Base-by-base conservation (phyloP, 257 asterid genomes). In the Solanum tarapatanum region DNA sequence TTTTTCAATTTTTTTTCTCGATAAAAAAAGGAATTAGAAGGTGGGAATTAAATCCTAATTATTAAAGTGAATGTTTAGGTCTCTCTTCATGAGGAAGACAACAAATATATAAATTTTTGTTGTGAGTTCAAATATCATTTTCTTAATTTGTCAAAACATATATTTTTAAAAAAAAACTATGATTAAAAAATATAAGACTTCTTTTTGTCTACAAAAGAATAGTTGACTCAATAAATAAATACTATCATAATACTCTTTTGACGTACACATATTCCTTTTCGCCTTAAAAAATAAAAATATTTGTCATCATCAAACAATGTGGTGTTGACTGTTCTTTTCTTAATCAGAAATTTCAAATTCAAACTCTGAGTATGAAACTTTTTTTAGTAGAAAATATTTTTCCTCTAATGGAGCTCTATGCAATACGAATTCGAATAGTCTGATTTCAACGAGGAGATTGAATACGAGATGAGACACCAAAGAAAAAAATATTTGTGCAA, bases 341-440 rank as follows among this genome's bases (percentile, higher is more conserved):
- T 7, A 55, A 55, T 55, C 9, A 19, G 2, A 58, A 1, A 55
- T 55, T 32, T 32, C 5, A 0, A 32, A 32, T 32, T 32, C 33
- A 32, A 32, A 32, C 33, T 32, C 33, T 1, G 10, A 19, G 8
- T 3, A 19, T 55, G n/a, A 55, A 32, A 32, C 1, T 1, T 13
- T 43, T 45, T 45, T 45, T 13, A 14, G 10, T 55, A 16, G 4
- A 1, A 17, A 55, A 0, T 0, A 7, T 19, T 55, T 55, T 55
- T 1, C 1, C 0, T 55, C 4, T 55, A 55, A 5, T 19, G 1
- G 1, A 55, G 11, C 4, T 3, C 0, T 6, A 55, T 55, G 4
- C 2, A 0, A 0, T 0, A 55, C 4, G 4, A 55, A 55, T 55
- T 0, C 1, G 1, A 55, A 55, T 51, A 16, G 9, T 51, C 3